Base-by-base conservation (phyloP, 2,329 filamentous ascomycete genomes). In the Fusarium nisikadoi region DNA sequence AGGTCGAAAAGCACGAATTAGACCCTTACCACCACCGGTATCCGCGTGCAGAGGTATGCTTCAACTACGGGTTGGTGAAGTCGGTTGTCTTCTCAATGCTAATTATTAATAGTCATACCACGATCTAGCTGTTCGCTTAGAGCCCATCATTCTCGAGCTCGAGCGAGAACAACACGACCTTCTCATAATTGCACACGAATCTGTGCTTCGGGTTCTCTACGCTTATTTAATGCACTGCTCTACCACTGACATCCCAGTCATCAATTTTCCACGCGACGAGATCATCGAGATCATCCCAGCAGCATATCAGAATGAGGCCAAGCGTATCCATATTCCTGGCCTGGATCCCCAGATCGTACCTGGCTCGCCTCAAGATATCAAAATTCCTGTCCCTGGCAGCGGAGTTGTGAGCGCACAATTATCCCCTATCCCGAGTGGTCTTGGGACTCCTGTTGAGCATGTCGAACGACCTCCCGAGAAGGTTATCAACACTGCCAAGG, bases 241-340 rank as follows among this genome's bases (percentile, higher is more conserved):
- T 80, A 95, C 97, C 13, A 93, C 92, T 81, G 94, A 97, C 78
- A 99, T 99, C 70, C 96, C 96, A 8, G 92, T 91, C 75, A 89
- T 99, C 69, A 93, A 94, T 74, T 99, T 99, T 78, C 96, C 96
- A 8, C 93, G 96, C 46, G 92, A 99, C 79, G 94, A 99, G 80
- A 98, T 99, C 79, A 97, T 99, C 75, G 96, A 99, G 86, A 98
- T 99, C 79, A 97, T 98, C 65, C 97, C 96, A 6, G 95, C 95
- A 23, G 95, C 94, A 36, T 99, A 99, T 83, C 96, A 98, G 84
- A 99, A 99, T 79, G 93, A 96, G 81, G 94, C 95, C 25, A 96
- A 94, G 81, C 91, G 94, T 64, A 94, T 99, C 76, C 91, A 93
- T 76, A 97, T 99, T 70, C 92, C 93, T 9, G 88, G 87, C 7